Percentiles rank a stretch among this genome's conserved stretches.
phyloP scores from a whole-genome alignment of 768 basidiomycete species.

The Agrocybe pediades region DNA sequence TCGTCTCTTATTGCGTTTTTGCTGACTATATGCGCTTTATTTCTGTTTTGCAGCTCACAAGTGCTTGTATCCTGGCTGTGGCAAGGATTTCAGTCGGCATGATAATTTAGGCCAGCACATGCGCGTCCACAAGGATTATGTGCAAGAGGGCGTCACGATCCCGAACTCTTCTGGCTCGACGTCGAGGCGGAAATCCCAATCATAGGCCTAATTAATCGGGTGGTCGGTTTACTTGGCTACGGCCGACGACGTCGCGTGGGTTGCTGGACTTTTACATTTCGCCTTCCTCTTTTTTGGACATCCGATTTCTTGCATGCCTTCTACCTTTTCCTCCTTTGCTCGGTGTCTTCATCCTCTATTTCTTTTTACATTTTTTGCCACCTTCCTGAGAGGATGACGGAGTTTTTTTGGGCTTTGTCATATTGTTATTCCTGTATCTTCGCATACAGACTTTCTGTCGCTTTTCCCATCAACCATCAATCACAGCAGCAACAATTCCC shows the following conservation, averaged over 20 bases:
- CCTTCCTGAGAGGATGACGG: too few relatives aligned
- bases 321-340: neutral
- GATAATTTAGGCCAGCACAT: conserved; percentile 90
- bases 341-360: neutral
- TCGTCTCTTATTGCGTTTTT: neutral
- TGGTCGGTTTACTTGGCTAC: neutral
- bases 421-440: conserved; percentile 1
- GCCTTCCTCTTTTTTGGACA: neutral
- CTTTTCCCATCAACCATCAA: too few relatives aligned
- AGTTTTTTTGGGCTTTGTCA: too few relatives aligned
- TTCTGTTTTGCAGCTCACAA: conserved; percentile 60
- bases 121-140: conserved; percentile 71
- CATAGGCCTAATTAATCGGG: neutral
- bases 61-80: conserved; percentile 79
- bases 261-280: neutral
- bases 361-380: neutral
- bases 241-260: neutral
- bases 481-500: too few relatives aligned
- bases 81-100: conserved; percentile 83
- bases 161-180: conserved; percentile 11
- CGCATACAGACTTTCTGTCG: too few relatives aligned
- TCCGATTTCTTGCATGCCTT: too few relatives aligned
- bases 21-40: conserved; percentile 6
- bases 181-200: conserved; percentile 11
- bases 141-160: conserved; percentile 22